Evolutionary conservation across 2,329 filamentous ascomycete species (phyloP).

Genomic region (Penicillium sp.): DNA sequence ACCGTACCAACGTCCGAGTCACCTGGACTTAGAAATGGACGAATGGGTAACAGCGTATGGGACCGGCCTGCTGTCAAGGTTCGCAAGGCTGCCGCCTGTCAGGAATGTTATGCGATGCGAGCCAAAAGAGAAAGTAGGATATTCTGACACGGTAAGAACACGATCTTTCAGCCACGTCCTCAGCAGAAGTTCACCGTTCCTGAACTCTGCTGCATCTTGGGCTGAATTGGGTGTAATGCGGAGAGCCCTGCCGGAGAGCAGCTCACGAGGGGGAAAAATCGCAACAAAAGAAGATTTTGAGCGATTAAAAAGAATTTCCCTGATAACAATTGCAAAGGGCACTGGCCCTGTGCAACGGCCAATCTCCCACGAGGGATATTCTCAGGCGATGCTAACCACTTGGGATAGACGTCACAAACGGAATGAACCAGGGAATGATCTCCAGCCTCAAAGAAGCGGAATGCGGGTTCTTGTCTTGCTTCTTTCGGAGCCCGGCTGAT

Average conservation of each 20-base stretch:
- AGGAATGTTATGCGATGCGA: constrained; percentile 31
- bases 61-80: constrained; percentile 30
- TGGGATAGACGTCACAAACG: constrained; percentile 20
- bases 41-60: constrained; percentile 31
- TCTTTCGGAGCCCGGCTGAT: constrained; percentile 21
- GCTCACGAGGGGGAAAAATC: constrained; percentile 26
- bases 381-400: constrained; percentile 18
- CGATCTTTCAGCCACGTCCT: constrained; percentile 39
- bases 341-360: constrained; percentile 22
- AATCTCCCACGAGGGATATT: constrained; percentile 11
- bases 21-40: constrained; percentile 39
- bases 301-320: constrained; percentile 14
- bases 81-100: constrained; percentile 22
- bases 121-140: constrained; percentile 29
- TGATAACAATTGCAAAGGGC: constrained; percentile 25
- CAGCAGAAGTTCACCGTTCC: constrained; percentile 39
- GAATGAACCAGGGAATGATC: constrained; percentile 18
- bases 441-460: constrained; percentile 19
- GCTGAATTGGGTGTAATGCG: constrained; percentile 39
- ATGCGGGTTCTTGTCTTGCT: constrained; percentile 16
- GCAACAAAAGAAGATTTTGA: constrained; percentile 17
- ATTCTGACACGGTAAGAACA: constrained; percentile 29
- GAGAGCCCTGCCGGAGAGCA: constrained; percentile 43
- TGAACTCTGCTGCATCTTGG: constrained; percentile 47
- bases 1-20: constrained; percentile 37